Evolutionary conservation across 805 yeast species (phyloP).

Genomic region (Allodekkera sacchari): DNA sequence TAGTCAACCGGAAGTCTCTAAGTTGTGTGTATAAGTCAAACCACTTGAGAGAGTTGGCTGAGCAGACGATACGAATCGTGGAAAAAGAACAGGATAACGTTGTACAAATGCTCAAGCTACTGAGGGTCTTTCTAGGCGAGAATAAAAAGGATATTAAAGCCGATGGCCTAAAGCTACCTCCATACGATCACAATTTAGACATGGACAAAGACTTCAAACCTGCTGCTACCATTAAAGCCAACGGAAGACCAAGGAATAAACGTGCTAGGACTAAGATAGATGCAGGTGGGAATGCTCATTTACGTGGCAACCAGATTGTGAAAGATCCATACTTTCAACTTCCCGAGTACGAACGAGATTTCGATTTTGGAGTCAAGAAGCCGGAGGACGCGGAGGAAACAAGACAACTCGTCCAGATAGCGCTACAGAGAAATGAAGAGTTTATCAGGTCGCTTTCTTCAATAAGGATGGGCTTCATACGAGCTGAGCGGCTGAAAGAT

Average conservation of each 20-base stretch:
- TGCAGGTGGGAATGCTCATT: constrained; percentile 8
- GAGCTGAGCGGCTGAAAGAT: constrained; percentile 68
- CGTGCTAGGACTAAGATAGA: constrained; percentile 6
- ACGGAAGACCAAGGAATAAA: constrained; percentile 3
- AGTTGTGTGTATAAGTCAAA: constrained; percentile 54
- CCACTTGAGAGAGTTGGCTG: constrained; percentile 53
- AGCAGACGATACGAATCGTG: constrained; percentile 66
- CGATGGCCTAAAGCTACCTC: constrained; percentile 55
- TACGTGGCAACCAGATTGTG: constrained; percentile 12
- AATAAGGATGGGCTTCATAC: constrained; percentile 65
- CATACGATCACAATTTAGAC: constrained; percentile 57
- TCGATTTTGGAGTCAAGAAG: constrained; percentile 38
- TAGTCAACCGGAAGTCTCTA: constrained; percentile 62
- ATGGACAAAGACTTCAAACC: constrained; percentile 10
- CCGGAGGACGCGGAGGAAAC: constrained; percentile 58
- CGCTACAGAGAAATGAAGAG: constrained; percentile 78
- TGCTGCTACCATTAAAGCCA: constrained; percentile 5
- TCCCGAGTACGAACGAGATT: constrained; percentile 42
- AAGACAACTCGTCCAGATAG: constrained; percentile 67
- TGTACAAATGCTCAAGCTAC: constrained; percentile 58
- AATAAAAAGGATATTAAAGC: constrained; percentile 64
- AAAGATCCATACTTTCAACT: constrained; percentile 59
- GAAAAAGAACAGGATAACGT: constrained; percentile 76
- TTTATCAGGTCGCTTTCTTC: constrained; percentile 71
- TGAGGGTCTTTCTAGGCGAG: constrained; percentile 81